These are phyloP conservation scores for Basidiobolus heterosporus DNA, from an alignment of 371 early-diverging fungal species.

Conservation along the genomic window DNA sequence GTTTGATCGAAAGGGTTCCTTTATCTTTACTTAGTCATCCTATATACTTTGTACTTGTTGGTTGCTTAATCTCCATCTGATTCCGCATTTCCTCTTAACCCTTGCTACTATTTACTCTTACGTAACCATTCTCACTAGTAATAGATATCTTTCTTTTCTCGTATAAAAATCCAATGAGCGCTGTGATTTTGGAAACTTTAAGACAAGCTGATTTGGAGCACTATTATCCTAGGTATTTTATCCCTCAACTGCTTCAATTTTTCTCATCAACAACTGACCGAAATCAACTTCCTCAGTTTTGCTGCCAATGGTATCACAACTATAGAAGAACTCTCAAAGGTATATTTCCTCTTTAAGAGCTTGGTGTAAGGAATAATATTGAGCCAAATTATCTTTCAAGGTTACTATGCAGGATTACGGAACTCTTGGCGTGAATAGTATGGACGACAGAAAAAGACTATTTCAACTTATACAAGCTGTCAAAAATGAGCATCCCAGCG, in stretches of 20 bases:
- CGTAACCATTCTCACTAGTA: no score
- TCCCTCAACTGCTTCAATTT: conserved; percentile 11
- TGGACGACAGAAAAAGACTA: conserved; percentile 56
- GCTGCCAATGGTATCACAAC: conserved; percentile 39
- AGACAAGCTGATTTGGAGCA: conserved; percentile 19
- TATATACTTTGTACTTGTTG: no score
- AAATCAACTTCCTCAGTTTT: conserved; percentile 16
- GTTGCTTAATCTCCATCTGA: no score
- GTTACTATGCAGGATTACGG: conserved; percentile 73
- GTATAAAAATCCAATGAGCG: background rate
- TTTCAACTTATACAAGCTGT: conserved; percentile 51
- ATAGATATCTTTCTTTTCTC: no score
- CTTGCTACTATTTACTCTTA: no score
- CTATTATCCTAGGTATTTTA: conserved; percentile 8
- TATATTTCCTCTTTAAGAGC: conserved; percentile 13
- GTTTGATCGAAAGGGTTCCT: no score
- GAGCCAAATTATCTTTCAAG: conserved; percentile 9
- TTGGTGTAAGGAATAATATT: background rate
- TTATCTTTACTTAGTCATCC: no score
- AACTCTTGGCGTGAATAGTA: conserved; percentile 51
- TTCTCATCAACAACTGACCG: conserved; percentile 1
- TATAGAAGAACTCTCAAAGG: conserved; percentile 33
- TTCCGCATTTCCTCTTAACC: no score
- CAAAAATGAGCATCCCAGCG: conserved; percentile 7
- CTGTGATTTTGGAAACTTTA: conserved; percentile 14